Conservation (phyloP, 345 rosid genomes). For the Camelina neglecta region DNA sequence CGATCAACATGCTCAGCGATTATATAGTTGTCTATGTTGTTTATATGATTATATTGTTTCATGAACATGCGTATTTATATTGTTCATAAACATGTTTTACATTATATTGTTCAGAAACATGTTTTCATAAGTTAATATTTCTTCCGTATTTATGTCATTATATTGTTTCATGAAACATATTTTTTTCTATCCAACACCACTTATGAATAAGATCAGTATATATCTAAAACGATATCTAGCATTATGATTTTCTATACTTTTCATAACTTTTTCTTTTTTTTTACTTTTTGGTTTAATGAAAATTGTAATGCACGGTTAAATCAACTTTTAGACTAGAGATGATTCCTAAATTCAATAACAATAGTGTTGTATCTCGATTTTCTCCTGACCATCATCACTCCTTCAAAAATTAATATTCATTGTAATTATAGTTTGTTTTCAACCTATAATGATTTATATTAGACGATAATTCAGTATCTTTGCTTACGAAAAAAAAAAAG, state of each 20-base stretch:
- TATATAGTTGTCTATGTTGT: not conserved
- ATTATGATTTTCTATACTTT: not conserved
- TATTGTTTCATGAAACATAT: constrained; percentile 4
- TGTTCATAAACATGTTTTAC: not conserved
- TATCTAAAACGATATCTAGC: not conserved
- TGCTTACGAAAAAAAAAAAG: not conserved
- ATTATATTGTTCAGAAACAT: not conserved
- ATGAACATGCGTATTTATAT: not conserved
- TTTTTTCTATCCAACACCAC: not conserved
- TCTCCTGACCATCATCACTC: not conserved
- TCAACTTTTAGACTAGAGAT: not conserved
- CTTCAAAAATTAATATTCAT: not conserved
- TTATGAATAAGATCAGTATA: not conserved
- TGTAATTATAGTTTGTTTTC: not conserved
- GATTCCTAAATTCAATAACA: not conserved
- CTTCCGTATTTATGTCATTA: constrained; percentile 5
- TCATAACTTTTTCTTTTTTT: not conserved
- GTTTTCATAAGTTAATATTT: not conserved
- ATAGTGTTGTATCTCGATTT: not conserved
- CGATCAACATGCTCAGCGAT: not conserved
- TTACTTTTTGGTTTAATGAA: not conserved
- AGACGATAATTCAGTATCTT: not conserved
- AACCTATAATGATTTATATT: not conserved
- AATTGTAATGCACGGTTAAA: not conserved
- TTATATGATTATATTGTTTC: not conserved